These are phyloP conservation scores for Peltaster fructicola DNA, from an alignment of 2,329 filamentous ascomycete species.

Conservation along the genomic window DNA sequence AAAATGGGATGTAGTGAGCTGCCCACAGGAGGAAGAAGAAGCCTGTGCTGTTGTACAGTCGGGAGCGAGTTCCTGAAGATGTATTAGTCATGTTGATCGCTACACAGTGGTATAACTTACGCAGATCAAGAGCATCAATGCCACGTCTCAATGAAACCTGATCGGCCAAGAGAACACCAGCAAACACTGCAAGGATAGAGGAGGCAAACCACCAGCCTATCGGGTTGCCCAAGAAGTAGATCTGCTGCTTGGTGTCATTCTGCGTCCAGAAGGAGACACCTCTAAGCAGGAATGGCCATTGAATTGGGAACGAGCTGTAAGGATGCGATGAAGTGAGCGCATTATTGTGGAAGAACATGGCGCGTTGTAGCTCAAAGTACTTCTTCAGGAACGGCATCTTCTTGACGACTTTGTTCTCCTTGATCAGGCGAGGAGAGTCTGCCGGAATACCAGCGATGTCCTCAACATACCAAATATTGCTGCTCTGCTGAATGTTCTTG, in stretches of 20 bases:
- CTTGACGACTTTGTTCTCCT: conserved; percentile 64
- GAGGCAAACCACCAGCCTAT: conserved; percentile 95
- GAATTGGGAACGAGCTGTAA: conserved; percentile 84
- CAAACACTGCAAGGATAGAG: conserved; percentile 81
- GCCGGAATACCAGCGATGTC: conserved; percentile 64
- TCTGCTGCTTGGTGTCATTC: conserved; percentile 84
- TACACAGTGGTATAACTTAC: conserved; percentile 40
- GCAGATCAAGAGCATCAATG: conserved; percentile 78
- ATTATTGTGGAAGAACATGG: conserved; percentile 99
- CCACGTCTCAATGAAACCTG: conserved; percentile 86
- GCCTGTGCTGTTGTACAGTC: conserved; percentile 93
- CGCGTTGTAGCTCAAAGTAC: conserved; percentile 88
- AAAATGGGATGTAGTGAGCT: conserved; percentile 94
- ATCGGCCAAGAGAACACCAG: conserved; percentile 78
- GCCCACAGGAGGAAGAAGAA: conserved; percentile 99
- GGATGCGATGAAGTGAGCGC: conserved; percentile 93
- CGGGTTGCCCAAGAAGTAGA: conserved; percentile 96
- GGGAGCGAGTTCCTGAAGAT: conserved; percentile 59
- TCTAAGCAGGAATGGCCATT: conserved; percentile 93
- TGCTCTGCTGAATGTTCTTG: conserved; percentile 78
- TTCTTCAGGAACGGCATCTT: conserved; percentile 75
- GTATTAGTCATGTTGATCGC: conserved; percentile 1
- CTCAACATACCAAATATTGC: conserved; percentile 89
- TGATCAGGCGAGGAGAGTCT: conserved; percentile 56
- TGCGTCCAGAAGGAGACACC: conserved; percentile 99